Percentiles rank a stretch among this genome's conserved stretches.
phyloP scores from a whole-genome alignment of 2,329 filamentous ascomycete genomes.

The Parastagonospora nodorum region DNA sequence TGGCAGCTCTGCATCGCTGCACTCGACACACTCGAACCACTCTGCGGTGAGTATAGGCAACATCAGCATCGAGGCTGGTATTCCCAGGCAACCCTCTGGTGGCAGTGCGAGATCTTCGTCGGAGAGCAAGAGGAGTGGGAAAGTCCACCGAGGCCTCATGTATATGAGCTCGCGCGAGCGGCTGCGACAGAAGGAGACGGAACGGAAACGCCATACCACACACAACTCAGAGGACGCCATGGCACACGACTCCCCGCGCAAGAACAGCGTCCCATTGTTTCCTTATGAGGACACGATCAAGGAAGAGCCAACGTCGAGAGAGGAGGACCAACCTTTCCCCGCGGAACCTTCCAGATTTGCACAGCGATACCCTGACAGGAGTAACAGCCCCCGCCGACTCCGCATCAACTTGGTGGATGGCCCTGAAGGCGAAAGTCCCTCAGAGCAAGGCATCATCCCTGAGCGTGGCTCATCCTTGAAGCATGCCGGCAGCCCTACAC shows the following conservation, averaged over 20 bases:
- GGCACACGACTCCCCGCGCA: constrained; percentile 29
- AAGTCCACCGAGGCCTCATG: constrained; percentile 63
- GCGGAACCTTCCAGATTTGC: constrained; percentile 35
- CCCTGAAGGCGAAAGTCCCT: constrained; percentile 29
- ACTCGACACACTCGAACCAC: constrained; percentile 41
- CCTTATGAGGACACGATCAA: constrained; percentile 45
- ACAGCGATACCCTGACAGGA: constrained; percentile 38
- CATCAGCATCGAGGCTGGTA: constrained; percentile 46
- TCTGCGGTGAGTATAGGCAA: constrained; percentile 48
- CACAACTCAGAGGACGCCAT: constrained; percentile 49
- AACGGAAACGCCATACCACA: constrained; percentile 61
- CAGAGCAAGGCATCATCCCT: constrained; percentile 38
- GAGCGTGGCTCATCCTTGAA: constrained; percentile 41
- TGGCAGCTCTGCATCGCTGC: constrained; percentile 42
- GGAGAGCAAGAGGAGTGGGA: constrained; percentile 43
- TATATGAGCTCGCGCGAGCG: constrained; percentile 76
- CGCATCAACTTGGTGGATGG: constrained; percentile 32
- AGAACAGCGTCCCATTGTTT: constrained; percentile 30
- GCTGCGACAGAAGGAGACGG: constrained; percentile 65
- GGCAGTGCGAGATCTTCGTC: constrained; percentile 40
- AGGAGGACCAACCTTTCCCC: constrained; percentile 18
- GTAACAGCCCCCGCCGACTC: constrained; percentile 37
- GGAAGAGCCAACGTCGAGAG: constrained; percentile 35
- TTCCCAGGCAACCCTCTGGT: constrained; percentile 30
- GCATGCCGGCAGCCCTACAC: constrained; percentile 40